Evolutionary conservation across 169 alveolate species (phyloP).

Genomic region (Cryptosporidium bovis): DNA sequence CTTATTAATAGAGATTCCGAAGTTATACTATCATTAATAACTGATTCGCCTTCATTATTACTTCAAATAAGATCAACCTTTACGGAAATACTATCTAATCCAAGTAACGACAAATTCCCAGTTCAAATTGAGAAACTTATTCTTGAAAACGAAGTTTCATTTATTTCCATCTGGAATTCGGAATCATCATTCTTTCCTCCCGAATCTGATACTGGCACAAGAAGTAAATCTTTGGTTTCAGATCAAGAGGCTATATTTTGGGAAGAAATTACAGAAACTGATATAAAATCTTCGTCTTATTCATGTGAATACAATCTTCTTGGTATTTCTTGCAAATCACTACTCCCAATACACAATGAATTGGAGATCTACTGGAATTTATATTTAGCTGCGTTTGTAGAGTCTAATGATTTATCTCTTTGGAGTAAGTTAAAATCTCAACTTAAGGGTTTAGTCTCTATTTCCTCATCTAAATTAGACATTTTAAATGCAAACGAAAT

Average conservation of each 20-base stretch:
- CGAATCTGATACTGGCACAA: constrained; percentile 10
- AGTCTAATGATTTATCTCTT: constrained; percentile 49
- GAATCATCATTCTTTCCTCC: constrained; percentile 10
- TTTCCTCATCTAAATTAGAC: constrained; percentile 18
- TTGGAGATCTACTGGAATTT: constrained; percentile 22
- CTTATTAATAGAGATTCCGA: constrained; percentile 42
- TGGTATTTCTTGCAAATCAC: constrained; percentile 44
- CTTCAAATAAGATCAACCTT: constrained; percentile 48
- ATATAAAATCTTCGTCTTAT: constrained; percentile 39
- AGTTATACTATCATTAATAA: constrained; percentile 17
- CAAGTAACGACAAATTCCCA: constrained; percentile 62
- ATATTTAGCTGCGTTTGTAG: constrained; percentile 14
- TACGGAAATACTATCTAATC: constrained; percentile 17
- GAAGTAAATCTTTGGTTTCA: constrained; percentile 16
- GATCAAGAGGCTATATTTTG: constrained; percentile 66
- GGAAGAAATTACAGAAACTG: constrained; percentile 71
- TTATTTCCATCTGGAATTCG: constrained; percentile 38
- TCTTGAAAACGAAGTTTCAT: constrained; percentile 19
- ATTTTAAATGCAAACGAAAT: constrained; percentile 20
- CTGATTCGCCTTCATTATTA: constrained; percentile 36
- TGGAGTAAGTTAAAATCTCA: constrained; percentile 27
- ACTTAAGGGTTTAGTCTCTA: not conserved
- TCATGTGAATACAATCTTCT: constrained; percentile 43
- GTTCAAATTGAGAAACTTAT: constrained; percentile 19
- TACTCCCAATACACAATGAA: constrained; percentile 41